These are phyloP conservation scores for Phytomonas serpens DNA, from an alignment of 208 protist genomes.

Conservation along the genomic window DNA sequence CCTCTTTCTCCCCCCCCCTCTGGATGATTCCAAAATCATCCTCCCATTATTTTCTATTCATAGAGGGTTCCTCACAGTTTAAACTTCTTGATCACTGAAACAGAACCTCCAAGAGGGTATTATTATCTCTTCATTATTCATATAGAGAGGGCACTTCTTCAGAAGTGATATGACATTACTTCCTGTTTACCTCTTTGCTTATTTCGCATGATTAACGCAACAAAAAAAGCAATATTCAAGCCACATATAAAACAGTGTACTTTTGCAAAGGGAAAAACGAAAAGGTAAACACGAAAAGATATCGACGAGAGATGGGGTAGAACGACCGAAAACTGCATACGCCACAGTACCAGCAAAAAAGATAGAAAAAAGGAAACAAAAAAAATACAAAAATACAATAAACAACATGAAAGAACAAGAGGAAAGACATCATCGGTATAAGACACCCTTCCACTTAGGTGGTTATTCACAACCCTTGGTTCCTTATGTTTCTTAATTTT, in stretches of 20 bases:
- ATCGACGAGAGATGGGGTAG: neutral
- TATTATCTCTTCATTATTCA: neutral
- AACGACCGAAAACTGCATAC: slow-evolving; percentile 8
- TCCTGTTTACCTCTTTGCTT: neutral
- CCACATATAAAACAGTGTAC: no score
- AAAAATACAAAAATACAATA: slow-evolving; percentile 4
- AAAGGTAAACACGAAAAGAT: neutral
- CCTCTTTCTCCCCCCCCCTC: no score
- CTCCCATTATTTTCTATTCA: neutral
- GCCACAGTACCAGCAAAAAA: neutral
- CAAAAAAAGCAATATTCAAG: neutral
- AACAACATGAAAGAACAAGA: slow-evolving; percentile 14
- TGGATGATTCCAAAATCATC: neutral
- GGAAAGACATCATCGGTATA: slow-evolving; percentile 3
- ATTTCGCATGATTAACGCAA: neutral
- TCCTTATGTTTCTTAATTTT: slow-evolving; percentile 14
- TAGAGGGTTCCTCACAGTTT: neutral
- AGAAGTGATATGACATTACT: neutral
- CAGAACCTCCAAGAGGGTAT: neutral
- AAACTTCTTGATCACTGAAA: neutral
- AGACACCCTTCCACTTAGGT: neutral
- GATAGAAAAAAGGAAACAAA: slow-evolving; percentile 2
- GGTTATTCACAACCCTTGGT: neutral
- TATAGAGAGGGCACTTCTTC: neutral
- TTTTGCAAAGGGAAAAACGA: neutral